Base-by-base conservation (phyloP, 2,329 filamentous ascomycete species). In the Alternaria arborescens region DNA sequence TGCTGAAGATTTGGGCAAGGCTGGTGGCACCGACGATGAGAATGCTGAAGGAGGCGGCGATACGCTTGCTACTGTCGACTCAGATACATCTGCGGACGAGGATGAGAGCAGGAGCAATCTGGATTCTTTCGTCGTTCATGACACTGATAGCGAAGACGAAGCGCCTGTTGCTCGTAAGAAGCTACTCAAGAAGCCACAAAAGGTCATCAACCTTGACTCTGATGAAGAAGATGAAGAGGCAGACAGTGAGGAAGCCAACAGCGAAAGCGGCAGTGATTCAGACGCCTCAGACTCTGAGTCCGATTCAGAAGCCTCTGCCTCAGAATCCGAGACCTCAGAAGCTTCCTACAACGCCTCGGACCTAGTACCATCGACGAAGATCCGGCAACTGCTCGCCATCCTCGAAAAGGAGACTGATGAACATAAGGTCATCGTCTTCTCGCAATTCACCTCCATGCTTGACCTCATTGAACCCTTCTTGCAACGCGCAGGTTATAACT, bases 381-480 rank as follows among this genome's bases (percentile, higher is more conserved):
- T 99, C 72, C 89, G 91, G 44, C 89, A 95, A 70, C 85, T 98
- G 20, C 86, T 97, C 73, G 85, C 88, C 62, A 91, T 99, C 52
- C 86, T 99, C 8, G 86, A 89, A 65, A 87, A 87, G 44, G 95
- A 99, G 78, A 89, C 89, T 0, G 82, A 85, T 2, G 85, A 93
- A 61, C 92, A 97, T 85, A 99, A 99, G 77, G 97, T 97, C 75
- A 99, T 99, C 72, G 93, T 99, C 65, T 99, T 99, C 80, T 97
- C 93, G 1, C 93, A 98, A 72, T 99, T 99, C 80, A 99, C 95
- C 0, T 95, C 93, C 0, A 99, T 99, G 95, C 88, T 99, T 46
- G 92, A 98, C 81, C 88, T 98, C 28, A 89, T 99, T 64, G 93
- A 98, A 76, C 95, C 95, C 2, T 97, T 98, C 79, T 84, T 99